Evolutionary conservation across 2,329 filamentous ascomycete genomes (phyloP), one percentile per base, ranked within the genome.

Genomic region (Scedosporium aurantiacum): DNA sequence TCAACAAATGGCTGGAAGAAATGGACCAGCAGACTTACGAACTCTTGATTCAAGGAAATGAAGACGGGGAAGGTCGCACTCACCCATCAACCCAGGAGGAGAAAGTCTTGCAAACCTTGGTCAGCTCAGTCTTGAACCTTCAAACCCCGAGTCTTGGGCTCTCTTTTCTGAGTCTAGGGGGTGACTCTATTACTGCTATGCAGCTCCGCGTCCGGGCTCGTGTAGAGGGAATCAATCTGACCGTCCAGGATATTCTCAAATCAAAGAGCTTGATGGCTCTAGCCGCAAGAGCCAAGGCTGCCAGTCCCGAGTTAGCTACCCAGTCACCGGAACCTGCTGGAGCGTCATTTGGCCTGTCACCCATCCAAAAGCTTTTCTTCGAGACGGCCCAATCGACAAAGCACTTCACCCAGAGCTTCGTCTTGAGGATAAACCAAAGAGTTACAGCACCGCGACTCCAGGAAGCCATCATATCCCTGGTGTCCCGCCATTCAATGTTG

Each of bases 321-420:
- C 32, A 14, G 10, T 37, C 10, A 10, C 10, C 32, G 10, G 32
- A 37, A 6, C 10, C 32, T 37, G 32, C 32, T 37, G 32, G 32
- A 37, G 32, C 32, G 10, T 10, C 32, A 3, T 65, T 65, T 28
- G 60, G 60, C 3, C 57, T 66, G 14, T 61, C 64, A 6, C 65
- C 65, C 8, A 65, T 66, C 40, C 65, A 66, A 41, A 59, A 58
- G 23, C 23, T 62, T 2, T 65, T 60, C 45, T 63, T 63, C 55
- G 23, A 58, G 1, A 27, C 16, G 25, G 28, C 57, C 14, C 57
- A 61, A 27, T 52, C 25, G 12, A 40, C 60, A 23, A 54, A 57
- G 27, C 61, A 63, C 37, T 66, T 61, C 41, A 66, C 65, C 62
- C 64, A 66, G 58, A 65, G 63, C 55, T 61, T 63, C 52, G 58